phyloP scores from a whole-genome alignment of 768 basidiomycete genomes.

The Suillus tomentosus region DNA sequence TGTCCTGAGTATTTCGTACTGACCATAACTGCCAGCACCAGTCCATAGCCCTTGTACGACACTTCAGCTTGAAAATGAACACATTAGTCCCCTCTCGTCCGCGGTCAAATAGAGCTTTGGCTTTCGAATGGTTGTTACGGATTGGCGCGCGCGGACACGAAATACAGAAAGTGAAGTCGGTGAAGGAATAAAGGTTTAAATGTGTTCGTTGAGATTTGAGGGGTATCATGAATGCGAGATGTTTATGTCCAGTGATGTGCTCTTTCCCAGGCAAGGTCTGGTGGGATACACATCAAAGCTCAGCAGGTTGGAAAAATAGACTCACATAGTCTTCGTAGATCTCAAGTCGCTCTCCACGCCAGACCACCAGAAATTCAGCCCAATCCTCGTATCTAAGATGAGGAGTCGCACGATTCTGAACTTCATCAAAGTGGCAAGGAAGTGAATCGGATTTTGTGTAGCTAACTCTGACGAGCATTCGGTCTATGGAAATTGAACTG shows the following conservation, averaged over 20 bases:
- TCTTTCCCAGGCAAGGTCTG: constrained; percentile 70
- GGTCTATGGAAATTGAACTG: constrained; percentile 50
- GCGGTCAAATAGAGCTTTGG: constrained; percentile 51
- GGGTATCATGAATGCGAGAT: constrained; percentile 78
- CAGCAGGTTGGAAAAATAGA: constrained; percentile 11
- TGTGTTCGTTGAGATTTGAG: constrained; percentile 60
- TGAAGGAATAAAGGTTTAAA: constrained; percentile 85
- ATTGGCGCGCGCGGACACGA: constrained; percentile 60
- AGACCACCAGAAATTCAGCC: constrained; percentile 85
- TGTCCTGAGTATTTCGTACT: constrained; percentile 12
- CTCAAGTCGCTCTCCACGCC: constrained; percentile 77
- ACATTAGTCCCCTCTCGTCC: constrained; percentile 74
- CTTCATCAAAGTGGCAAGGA: constrained; percentile 61
- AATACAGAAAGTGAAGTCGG: constrained; percentile 82
- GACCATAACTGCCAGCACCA: constrained; percentile 92
- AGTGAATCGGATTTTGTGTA: constrained; percentile 59
- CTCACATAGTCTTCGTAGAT: constrained; percentile 84
- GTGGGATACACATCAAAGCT: constrained; percentile 7
- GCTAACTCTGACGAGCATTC: constrained; percentile 83
- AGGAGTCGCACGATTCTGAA: constrained; percentile 61
- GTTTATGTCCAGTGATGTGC: constrained; percentile 69
- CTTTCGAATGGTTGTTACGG: constrained; percentile 38
- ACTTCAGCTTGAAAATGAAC: constrained; percentile 83
- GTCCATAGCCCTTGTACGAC: constrained; percentile 76
- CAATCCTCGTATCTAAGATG: constrained; percentile 65